Evolutionary conservation across 495 filamentous ascomycete genomes (phyloP).

Genomic region (Tuber magnatum): DNA sequence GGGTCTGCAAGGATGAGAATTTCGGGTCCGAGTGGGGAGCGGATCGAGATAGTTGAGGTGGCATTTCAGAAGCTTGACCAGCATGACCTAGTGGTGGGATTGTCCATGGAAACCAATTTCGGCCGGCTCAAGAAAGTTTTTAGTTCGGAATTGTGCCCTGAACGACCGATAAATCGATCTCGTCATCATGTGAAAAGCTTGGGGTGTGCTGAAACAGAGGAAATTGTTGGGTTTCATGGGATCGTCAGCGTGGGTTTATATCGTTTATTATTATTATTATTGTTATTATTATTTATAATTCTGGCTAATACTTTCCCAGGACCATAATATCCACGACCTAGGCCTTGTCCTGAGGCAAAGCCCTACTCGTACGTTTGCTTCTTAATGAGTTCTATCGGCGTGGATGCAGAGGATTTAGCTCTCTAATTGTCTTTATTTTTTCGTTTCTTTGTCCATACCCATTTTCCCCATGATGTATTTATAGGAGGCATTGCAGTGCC

Average conservation of each 20-base stretch:
- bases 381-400: background rate
- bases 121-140: slow-evolving; percentile 31
- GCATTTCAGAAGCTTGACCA: slow-evolving; percentile 26
- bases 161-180: slow-evolving; percentile 23
- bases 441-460: background rate
- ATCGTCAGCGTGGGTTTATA: slow-evolving; percentile 34
- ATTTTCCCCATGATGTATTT: background rate
- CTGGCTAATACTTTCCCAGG: slow-evolving; percentile 16
- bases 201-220: slow-evolving; percentile 21
- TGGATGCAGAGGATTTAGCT: background rate
- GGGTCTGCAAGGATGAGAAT: slow-evolving; percentile 34
- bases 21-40: slow-evolving; percentile 32
- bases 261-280: background rate
- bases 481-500: background rate
- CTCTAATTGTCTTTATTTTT: background rate
- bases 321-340: slow-evolving; percentile 34
- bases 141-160: slow-evolving; percentile 23
- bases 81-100: slow-evolving; percentile 33
- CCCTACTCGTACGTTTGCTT: background rate
- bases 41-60: slow-evolving; percentile 30
- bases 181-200: slow-evolving; percentile 26
- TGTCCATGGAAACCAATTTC: slow-evolving; percentile 30
- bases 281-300: background rate
- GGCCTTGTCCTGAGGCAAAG: slow-evolving; percentile 27
- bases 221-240: slow-evolving; percentile 39